Evolutionary conservation across 176 grass and related monocot species (phyloP).

Genomic region (Hsuehochloa calcarea): DNA sequence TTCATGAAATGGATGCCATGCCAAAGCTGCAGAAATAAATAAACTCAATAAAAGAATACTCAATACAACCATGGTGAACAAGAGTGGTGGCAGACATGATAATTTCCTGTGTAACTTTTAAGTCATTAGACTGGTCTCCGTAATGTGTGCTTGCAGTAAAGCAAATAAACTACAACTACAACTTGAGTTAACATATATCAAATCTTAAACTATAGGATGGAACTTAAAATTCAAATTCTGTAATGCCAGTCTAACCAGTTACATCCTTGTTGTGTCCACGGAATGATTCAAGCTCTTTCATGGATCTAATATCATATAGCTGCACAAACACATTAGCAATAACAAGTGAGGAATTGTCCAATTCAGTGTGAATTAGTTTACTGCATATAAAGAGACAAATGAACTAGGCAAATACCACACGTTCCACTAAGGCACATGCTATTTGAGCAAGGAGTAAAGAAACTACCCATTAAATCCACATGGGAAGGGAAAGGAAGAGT

Average conservation of each 20-base stretch:
- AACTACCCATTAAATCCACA: neutral
- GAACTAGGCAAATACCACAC: neutral
- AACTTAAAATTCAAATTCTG: slow-evolving; percentile 31
- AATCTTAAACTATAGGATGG: neutral
- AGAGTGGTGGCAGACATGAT: neutral
- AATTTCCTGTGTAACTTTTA: neutral
- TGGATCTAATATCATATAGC: slow-evolving; percentile 99
- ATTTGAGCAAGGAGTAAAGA: neutral
- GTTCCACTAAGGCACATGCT: neutral
- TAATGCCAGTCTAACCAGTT: slow-evolving; percentile 60
- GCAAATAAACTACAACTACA: slow-evolving; percentile 12
- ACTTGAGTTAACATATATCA: neutral
- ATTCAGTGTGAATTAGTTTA: slow-evolving; percentile 14
- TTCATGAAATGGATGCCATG: slow-evolving; percentile 99
- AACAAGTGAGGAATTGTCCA: neutral
- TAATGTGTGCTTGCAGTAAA: neutral
- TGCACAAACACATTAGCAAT: slow-evolving; percentile 51
- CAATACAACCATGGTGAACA: slow-evolving; percentile 28
- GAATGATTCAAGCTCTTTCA: slow-evolving; percentile 99
- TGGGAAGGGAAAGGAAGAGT: neutral
- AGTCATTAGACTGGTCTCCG: neutral
- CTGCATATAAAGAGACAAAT: neutral
- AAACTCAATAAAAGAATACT: slow-evolving; percentile 6
- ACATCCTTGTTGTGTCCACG: slow-evolving; percentile 96
- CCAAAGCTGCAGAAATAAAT: slow-evolving; percentile 73